phyloP scores from a whole-genome alignment of 2,329 filamentous ascomycete genomes.

The Aspergillus arachidicola region DNA sequence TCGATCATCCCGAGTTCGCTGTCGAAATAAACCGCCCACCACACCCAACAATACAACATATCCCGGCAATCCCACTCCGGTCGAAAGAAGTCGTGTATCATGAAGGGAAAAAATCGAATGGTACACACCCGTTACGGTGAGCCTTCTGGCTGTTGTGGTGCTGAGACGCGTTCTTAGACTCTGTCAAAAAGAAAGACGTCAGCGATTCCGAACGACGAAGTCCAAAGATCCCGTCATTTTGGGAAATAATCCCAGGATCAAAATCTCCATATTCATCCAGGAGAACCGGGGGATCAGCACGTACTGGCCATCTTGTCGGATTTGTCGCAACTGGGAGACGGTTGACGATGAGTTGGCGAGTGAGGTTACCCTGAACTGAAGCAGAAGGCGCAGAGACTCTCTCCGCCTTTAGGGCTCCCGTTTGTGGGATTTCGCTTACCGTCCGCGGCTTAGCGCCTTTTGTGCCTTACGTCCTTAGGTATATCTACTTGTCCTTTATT shows the following conservation, averaged over 20 bases:
- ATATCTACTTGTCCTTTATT: neutral
- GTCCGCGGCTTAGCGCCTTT: constrained; percentile 23
- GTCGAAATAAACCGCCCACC: neutral
- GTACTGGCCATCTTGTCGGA: constrained; percentile 52
- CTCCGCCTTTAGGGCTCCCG: constrained; percentile 33
- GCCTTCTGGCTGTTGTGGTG: constrained; percentile 98
- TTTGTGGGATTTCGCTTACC: constrained; percentile 47
- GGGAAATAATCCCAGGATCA: neutral
- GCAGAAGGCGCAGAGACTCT: constrained; percentile 30
- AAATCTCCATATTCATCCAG: neutral
- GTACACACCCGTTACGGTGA: constrained; percentile 94
- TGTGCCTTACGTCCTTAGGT: neutral
- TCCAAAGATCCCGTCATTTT: constrained; percentile 5
- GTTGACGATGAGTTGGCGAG: constrained; percentile 41
- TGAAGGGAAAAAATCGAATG: constrained; percentile 14
- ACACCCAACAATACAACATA: constrained; percentile 16
- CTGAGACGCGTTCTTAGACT: constrained; percentile 99
- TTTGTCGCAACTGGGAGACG: constrained; percentile 41
- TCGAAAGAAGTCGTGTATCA: neutral
- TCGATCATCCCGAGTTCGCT: neutral
- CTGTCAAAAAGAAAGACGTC: constrained; percentile 53
- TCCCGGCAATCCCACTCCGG: neutral
- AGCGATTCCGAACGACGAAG: constrained; percentile 22
- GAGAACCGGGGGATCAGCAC: constrained; percentile 24
- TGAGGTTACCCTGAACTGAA: constrained; percentile 39